Percentiles rank a stretch among this genome's conserved stretches.
These are phyloP conservation scores for Lathyrus oleraceus DNA, from an alignment of 306 rosid species.

Conservation along the genomic window DNA sequence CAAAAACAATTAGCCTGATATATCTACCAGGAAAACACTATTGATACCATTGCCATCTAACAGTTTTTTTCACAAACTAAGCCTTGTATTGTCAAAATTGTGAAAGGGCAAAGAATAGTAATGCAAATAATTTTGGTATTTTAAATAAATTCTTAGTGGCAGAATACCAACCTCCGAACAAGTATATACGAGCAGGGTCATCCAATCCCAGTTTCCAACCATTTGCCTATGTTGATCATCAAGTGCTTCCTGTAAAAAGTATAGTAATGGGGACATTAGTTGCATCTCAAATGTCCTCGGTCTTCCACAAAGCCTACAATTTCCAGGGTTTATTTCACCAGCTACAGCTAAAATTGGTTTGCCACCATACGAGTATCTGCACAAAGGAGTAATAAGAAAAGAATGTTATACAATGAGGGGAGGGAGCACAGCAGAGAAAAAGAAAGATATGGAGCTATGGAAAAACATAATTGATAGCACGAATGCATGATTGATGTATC, in stretches of 20 bases:
- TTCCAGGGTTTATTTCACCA: constrained; percentile 59
- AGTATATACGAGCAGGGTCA: constrained; percentile 73
- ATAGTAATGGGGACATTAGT: constrained; percentile 80
- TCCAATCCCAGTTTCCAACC: constrained; percentile 84
- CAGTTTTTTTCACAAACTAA: too few relatives aligned
- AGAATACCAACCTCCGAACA: constrained; percentile 68
- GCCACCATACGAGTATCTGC: constrained; percentile 77
- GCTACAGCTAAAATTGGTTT: constrained; percentile 66
- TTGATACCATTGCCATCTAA: too few relatives aligned
- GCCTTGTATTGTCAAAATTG: too few relatives aligned
- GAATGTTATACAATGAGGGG: not conserved
- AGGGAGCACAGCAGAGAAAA: not conserved
- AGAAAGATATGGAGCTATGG: not conserved
- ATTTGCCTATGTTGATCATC: constrained; percentile 47
- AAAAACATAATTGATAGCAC: not conserved
- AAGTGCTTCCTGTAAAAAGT: constrained; percentile 72
- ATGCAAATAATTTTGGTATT: not conserved
- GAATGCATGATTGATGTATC: not conserved
- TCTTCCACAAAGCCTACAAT: constrained; percentile 68
- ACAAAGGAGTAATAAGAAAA: not conserved
- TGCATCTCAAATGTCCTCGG: constrained; percentile 83
- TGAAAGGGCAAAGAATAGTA: constrained; percentile 1
- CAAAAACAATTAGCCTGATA: too few relatives aligned
- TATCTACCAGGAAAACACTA: too few relatives aligned
- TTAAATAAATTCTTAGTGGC: constrained; percentile 14